Evolutionary conservation across 306 rosid genomes (phyloP), one percentile per base, ranked within the genome.

Genomic region (Cicer cuneatum): DNA sequence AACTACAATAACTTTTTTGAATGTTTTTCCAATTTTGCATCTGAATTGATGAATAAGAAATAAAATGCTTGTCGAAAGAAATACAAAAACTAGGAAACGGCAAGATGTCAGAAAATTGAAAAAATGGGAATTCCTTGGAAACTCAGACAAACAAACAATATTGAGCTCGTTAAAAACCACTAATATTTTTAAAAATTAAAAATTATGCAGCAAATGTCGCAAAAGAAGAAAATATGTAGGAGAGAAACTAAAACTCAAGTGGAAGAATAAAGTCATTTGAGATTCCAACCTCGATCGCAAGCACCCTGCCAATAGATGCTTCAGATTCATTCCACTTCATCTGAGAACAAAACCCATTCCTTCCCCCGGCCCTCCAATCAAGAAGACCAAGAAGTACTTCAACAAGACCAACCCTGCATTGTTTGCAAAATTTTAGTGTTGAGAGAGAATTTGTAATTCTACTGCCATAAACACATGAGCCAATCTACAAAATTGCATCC

Each of bases 311-410:
- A 56, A 94, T 94, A 65, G 99, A 92, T 69, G 99, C 97, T 88
- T 94, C 99, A 64, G 99, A 94, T 83, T 94, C 99, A 75, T 94
- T 94, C 99, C 99, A 94, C 84, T 94, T 94, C 99, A 94, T 94
- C 83, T 92, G 99, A 78, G 95, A 88, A 81, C 89, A 89, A 71
- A 92, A 90, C 19, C 97, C 99, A 86, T 82, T 90, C 88, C 96
- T 87, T 78, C 99, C 99, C 11, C 99, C 96, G 15, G 97, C 96
- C 69, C 99, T 91, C 99, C 99, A 94, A 85, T 94, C 99, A 64
- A 94, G 97, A 85, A 94, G 99, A 83, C 99, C 99, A 53, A 94
- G 99, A 80, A 94, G 99, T 48, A 94, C 93, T 78, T 92, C 93
- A 58, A 92, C 97, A 84, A 94, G 97, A 69, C 99, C 99, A 85